phyloP scores from a whole-genome alignment of 176 grass and related monocot species.

The Olyra latifolia region DNA sequence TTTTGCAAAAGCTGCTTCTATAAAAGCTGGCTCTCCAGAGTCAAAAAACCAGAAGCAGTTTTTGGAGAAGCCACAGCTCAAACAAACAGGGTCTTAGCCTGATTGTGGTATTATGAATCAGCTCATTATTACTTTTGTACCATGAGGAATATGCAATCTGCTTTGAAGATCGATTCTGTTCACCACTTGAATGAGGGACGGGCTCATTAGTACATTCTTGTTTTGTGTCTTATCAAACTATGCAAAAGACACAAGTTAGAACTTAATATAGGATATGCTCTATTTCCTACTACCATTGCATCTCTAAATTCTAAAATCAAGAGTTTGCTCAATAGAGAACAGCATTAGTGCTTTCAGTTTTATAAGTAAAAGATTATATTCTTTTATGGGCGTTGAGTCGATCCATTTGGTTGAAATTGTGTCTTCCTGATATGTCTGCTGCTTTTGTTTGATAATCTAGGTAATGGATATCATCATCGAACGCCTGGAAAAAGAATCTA shows the following conservation, averaged over 20 bases:
- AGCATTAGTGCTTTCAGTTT: neutral
- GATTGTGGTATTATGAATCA: slow-evolving; percentile 8
- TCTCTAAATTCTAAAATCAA: neutral
- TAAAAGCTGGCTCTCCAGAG: too few relatives aligned
- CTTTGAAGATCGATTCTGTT: neutral
- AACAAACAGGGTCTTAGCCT: too few relatives aligned
- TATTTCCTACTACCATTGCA: slow-evolving; percentile 4
- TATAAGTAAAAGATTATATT: slow-evolving; percentile 8
- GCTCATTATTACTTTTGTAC: neutral
- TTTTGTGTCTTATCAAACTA: neutral
- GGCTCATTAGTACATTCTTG: slow-evolving; percentile 6
- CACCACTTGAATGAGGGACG: neutral
- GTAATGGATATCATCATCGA: slow-evolving; percentile 94
- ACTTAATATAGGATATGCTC: neutral
- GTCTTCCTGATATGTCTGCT: slow-evolving; percentile 15
- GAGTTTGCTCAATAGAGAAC: neutral
- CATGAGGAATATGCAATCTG: neutral
- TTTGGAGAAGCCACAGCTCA: too few relatives aligned
- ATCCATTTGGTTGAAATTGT: slow-evolving; percentile 1
- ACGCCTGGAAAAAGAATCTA: slow-evolving; percentile 77
- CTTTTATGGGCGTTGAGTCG: slow-evolving; percentile 9
- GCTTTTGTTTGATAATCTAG: slow-evolving; percentile 46
- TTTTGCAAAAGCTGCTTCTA: too few relatives aligned
- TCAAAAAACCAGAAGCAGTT: too few relatives aligned
- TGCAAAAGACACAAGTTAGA: slow-evolving; percentile 15